These are phyloP conservation scores for Ogataea parapolymorpha DNA, from an alignment of 805 yeast genomes.

Conservation along the genomic window DNA sequence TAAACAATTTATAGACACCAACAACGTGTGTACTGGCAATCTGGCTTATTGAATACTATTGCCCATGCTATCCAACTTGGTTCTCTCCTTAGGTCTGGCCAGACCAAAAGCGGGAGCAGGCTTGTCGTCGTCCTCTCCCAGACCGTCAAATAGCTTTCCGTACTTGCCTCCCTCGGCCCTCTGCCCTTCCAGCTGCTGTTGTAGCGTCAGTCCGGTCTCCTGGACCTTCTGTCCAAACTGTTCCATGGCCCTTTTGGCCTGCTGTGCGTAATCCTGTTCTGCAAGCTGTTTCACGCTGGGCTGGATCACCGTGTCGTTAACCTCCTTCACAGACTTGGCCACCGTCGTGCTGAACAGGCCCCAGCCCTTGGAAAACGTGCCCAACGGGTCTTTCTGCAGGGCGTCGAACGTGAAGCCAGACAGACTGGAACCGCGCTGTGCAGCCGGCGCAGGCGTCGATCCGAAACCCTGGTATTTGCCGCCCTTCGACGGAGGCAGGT, in stretches of 20 bases:
- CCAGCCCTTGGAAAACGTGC: conserved; percentile 93
- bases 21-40: background rate
- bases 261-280: conserved; percentile 73
- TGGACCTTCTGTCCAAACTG: conserved; percentile 95
- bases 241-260: conserved; percentile 89
- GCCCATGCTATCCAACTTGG: conserved; percentile 50
- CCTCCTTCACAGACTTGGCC: conserved; percentile 77
- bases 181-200: conserved; percentile 45
- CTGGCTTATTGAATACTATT: conserved; percentile 21
- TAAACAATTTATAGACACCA: background rate
- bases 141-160: conserved; percentile 55
- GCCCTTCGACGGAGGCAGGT: conserved; percentile 89
- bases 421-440: conserved; percentile 38
- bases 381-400: conserved; percentile 79
- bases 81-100: conserved; percentile 52
- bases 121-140: conserved; percentile 39
- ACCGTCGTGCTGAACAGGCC: conserved; percentile 86
- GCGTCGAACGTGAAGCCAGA: conserved; percentile 62
- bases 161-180: conserved; percentile 35
- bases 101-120: conserved; percentile 67
- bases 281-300: conserved; percentile 84
- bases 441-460: conserved; percentile 54
- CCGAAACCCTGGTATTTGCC: conserved; percentile 94
- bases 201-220: conserved; percentile 77
- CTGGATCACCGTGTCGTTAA: conserved; percentile 82